These are phyloP conservation scores for Ampelocalamus luodianensis DNA, from an alignment of 176 grass and related monocot species.

Conservation along the genomic window DNA sequence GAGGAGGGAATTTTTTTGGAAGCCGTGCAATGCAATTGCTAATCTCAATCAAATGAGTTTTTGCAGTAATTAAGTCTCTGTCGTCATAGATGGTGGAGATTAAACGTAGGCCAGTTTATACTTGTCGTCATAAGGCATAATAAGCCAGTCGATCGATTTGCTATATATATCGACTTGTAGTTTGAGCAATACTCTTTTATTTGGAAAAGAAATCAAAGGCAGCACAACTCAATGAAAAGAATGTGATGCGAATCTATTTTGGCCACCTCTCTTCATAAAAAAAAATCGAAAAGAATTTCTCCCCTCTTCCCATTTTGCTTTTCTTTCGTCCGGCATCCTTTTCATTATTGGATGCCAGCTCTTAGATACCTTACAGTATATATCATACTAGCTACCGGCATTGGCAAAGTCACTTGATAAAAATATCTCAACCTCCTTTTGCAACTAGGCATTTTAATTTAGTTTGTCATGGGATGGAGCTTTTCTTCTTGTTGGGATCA, in stretches of 20 bases:
- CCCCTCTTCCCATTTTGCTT: not conserved
- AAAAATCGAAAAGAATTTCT: not conserved
- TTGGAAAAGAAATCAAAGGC: not conserved
- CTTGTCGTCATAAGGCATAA: not conserved
- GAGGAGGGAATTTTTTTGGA: not conserved
- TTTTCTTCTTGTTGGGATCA: not conserved
- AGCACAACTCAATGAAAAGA: constrained; percentile 1
- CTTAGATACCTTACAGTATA: constrained; percentile 41
- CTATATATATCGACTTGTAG: not conserved
- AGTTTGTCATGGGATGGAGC: not conserved
- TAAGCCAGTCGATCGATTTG: not conserved
- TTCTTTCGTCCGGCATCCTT: not conserved
- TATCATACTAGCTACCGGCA: not conserved
- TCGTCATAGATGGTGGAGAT: not conserved
- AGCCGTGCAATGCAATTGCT: not conserved
- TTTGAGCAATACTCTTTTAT: not conserved
- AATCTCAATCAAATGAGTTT: not conserved
- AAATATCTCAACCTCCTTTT: constrained; percentile 12
- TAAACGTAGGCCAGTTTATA: not conserved
- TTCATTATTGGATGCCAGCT: constrained; percentile 58
- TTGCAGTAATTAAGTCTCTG: not conserved
- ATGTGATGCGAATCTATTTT: constrained; percentile 8
- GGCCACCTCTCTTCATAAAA: constrained; percentile 4
- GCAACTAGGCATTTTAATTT: not conserved
- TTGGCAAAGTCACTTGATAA: constrained; percentile 17